Conservation (phyloP, 2,329 filamentous ascomycete species). For the Nothopassalora personata region DNA sequence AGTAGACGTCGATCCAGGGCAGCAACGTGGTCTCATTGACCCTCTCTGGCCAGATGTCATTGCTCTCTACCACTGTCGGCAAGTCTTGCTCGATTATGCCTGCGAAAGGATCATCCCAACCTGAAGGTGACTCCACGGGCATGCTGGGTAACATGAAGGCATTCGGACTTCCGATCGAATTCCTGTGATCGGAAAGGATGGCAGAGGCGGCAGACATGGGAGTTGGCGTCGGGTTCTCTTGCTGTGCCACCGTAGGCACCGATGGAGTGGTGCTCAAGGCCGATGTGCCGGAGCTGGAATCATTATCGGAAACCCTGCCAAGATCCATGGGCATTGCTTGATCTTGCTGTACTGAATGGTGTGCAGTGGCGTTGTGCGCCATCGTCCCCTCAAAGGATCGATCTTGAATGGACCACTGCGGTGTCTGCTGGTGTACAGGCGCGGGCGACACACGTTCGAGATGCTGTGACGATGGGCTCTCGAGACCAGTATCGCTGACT, state of each 20-base stretch:
- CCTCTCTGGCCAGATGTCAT: constrained; percentile 35
- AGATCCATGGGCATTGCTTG: too few species aligned
- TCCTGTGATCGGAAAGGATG: constrained; percentile 22
- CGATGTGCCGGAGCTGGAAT: too few species aligned
- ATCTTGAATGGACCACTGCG: neutral
- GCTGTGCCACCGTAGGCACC: neutral
- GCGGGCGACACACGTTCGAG: neutral
- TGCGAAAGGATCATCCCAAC: constrained; percentile 28
- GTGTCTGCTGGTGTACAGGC: neutral
- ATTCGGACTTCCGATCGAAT: constrained; percentile 22
- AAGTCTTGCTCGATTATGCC: constrained; percentile 31
- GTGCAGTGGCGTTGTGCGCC: neutral
- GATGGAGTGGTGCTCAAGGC: neutral
- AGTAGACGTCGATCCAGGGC: constrained; percentile 40
- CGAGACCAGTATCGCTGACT: constrained; percentile 23
- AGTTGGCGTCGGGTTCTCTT: neutral
- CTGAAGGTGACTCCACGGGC: constrained; percentile 32
- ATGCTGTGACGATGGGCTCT: neutral
- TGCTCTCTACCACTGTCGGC: constrained; percentile 21
- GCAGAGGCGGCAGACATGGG: constrained; percentile 4
- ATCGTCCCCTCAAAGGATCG: neutral
- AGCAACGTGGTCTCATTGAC: constrained; percentile 39
- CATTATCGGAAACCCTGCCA: too few species aligned
- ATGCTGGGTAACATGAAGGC: constrained; percentile 35
- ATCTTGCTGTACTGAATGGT: neutral